Base-by-base conservation (phyloP, 106 monocot species). In the Dendrobium officinale region DNA sequence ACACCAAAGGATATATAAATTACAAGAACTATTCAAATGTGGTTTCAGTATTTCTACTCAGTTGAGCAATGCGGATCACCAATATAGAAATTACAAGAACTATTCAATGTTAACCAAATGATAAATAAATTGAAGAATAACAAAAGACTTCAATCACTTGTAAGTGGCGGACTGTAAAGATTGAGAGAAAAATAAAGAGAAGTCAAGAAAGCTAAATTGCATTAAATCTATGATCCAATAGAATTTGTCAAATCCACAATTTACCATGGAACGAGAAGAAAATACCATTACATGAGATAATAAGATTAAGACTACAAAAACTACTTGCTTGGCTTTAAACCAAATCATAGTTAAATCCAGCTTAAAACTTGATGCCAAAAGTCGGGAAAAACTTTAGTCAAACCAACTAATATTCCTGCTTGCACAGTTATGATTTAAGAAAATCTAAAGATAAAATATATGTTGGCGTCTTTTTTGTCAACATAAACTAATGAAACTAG, bases 21-120 rank as follows among this genome's bases (percentile, higher is more conserved):
- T n/a, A n/a, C n/a, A n/a, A n/a, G n/a, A n/a, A n/a, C n/a, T n/a
- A n/a, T n/a, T 95, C 95, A 84, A 85, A 93, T 66, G 92, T 91
- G 58, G 88, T 81, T 72, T 87, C 84, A 99, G 78, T 82, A 99
- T 87, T 81, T 99, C 98, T 37, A 99, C 78, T 99, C 93, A 58
- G 91, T 89, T 47, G 95, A 93, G 80, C 86, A 86, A 79, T 70
- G 4, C 40, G 70, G 37, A 22, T 37, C 9, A 3, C 1, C 15
- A 37, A 70, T 70, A 70, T 37, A 37, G 33, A 67, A 67, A 9
- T 22, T 9, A 29, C 0, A 26, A 6, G 19, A 29, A 29, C 67
- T 7, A 27, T 19, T 9, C 67, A 67, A 67, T 67, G 67, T 27
- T 29, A 67, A 29, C 27, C 5, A 24, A 67, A 67, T 67, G 29